These are phyloP conservation scores for Leccinum longicurvipes DNA, from an alignment of 768 basidiomycete genomes.

Conservation along the genomic window DNA sequence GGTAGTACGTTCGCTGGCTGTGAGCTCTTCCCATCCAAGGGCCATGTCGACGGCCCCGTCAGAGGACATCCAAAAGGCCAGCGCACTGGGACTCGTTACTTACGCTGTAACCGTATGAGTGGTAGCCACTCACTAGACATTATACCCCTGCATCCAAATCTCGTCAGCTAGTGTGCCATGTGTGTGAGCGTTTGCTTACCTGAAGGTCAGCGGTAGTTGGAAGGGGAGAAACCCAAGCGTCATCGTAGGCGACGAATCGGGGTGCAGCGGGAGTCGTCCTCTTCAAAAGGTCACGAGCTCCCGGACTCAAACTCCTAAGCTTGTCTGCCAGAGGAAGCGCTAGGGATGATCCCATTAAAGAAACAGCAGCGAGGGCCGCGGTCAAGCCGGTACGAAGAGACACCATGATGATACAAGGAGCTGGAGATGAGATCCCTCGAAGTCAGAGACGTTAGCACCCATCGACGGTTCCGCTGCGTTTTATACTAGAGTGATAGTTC, in stretches of 20 bases:
- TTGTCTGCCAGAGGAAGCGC: conserved; percentile 15
- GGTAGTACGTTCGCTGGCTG: conserved; percentile 35
- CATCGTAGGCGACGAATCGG: conserved; percentile 42
- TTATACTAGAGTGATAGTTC: conserved; percentile 2
- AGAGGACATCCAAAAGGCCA: conserved; percentile 40
- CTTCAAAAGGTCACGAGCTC: conserved; percentile 18
- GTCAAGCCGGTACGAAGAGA: background rate
- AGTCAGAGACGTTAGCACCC: background rate
- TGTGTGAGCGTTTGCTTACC: conserved; percentile 25
- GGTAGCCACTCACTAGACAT: conserved; percentile 28
- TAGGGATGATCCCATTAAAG: conserved; percentile 3
- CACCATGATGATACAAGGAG: conserved; percentile 6
- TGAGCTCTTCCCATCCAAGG: conserved; percentile 39
- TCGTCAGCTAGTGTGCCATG: background rate
- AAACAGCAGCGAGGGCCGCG: background rate
- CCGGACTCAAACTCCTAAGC: conserved; percentile 14
- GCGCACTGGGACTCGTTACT: conserved; percentile 19
- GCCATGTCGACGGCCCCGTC: conserved; percentile 44
- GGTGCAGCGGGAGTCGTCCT: conserved; percentile 39
- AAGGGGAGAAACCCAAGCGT: conserved; percentile 39
- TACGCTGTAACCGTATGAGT: background rate
- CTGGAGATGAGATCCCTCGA: background rate
- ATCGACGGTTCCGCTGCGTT: background rate
- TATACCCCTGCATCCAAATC: conserved; percentile 26
- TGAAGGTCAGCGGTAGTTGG: conserved; percentile 42